Evolutionary conservation across 805 yeast species (phyloP).

Genomic region (Pichia exigua): DNA sequence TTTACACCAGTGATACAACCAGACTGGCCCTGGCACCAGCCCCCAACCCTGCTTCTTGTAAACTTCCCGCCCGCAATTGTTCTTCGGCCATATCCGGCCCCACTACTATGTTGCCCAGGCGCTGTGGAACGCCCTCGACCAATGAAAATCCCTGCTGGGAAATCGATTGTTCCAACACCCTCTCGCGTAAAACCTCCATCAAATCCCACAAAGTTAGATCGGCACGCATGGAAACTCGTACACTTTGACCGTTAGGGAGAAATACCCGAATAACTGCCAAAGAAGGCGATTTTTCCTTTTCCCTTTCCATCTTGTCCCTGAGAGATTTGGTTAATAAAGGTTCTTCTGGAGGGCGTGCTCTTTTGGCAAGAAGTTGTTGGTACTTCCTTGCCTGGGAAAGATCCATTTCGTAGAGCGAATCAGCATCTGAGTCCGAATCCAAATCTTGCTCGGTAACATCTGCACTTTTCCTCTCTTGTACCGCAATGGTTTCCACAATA

Average conservation of each 20-base stretch:
- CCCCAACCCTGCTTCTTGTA: background rate
- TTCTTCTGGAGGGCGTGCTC: constrained; percentile 30
- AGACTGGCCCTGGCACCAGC: background rate
- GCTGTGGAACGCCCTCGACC: too few relatives aligned
- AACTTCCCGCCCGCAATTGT: background rate
- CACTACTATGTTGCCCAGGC: background rate
- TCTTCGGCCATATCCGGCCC: background rate
- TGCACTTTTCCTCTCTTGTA: too few relatives aligned
- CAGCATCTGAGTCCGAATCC: constrained; percentile 8
- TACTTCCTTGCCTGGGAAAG: constrained; percentile 47
- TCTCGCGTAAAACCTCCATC: background rate
- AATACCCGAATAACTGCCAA: background rate
- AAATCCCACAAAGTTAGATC: background rate
- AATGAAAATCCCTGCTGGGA: too few relatives aligned
- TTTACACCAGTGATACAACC: too few relatives aligned
- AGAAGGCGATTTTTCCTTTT: background rate
- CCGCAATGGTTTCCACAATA: too few relatives aligned
- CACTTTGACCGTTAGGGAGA: background rate
- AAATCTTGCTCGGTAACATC: background rate
- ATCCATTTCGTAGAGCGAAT: constrained; percentile 38
- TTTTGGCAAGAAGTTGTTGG: constrained; percentile 39
- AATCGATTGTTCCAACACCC: background rate
- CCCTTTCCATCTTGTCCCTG: constrained; percentile 26
- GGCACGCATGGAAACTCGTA: background rate
- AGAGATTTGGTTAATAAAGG: constrained; percentile 26